These are phyloP conservation scores for Pyronema omphalodes DNA, from an alignment of 495 filamentous ascomycete species.

Conservation along the genomic window DNA sequence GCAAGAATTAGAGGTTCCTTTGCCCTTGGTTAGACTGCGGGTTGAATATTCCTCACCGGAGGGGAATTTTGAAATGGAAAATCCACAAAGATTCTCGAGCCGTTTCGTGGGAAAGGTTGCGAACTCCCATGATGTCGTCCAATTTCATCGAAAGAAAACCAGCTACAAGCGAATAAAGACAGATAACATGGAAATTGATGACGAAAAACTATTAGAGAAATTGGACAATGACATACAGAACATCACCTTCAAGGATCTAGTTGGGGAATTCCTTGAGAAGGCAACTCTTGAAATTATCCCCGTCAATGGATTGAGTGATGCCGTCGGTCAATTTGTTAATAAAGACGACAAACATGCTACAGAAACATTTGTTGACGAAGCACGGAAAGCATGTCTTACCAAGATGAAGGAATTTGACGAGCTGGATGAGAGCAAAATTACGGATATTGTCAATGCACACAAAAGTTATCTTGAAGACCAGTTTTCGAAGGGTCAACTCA, in stretches of 20 bases:
- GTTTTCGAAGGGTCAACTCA: slow-evolving; percentile 49
- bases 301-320: slow-evolving; percentile 78
- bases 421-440: slow-evolving; percentile 46
- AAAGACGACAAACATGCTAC: slow-evolving; percentile 92
- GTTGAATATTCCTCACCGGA: slow-evolving; percentile 84
- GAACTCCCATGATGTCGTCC: slow-evolving; percentile 82
- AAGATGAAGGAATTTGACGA: slow-evolving; percentile 52
- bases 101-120: slow-evolving; percentile 78
- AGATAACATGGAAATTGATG: slow-evolving; percentile 33
- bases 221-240: slow-evolving; percentile 39
- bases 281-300: slow-evolving; percentile 82
- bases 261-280: slow-evolving; percentile 63
- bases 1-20: slow-evolving; percentile 43
- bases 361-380: slow-evolving; percentile 71
- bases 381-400: slow-evolving; percentile 55
- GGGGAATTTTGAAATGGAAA: slow-evolving; percentile 75
- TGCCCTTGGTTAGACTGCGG: slow-evolving; percentile 71
- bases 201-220: slow-evolving; percentile 34
- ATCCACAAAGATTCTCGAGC: slow-evolving; percentile 92
- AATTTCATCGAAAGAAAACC: slow-evolving; percentile 77
- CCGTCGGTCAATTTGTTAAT: slow-evolving; percentile 79
- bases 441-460: slow-evolving; percentile 50
- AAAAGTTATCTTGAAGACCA: slow-evolving; percentile 50
- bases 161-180: slow-evolving; percentile 26
- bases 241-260: slow-evolving; percentile 73